phyloP scores from a whole-genome alignment of 1,284 basidiomycete genomes.

The Sanghuangporus weigelae region DNA sequence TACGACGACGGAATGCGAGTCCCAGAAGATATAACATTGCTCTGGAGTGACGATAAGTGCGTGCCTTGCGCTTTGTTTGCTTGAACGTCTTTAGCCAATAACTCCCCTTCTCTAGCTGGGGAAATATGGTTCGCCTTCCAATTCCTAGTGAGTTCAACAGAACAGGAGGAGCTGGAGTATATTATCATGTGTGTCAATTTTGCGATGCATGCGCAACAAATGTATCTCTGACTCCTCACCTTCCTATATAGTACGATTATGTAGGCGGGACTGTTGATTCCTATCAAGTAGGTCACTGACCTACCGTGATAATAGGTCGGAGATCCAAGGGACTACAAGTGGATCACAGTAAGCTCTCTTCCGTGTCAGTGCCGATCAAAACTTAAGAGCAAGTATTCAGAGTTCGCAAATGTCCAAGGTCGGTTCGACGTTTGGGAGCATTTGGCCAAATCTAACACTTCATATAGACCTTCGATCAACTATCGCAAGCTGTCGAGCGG shows the following conservation, averaged over 20 bases:
- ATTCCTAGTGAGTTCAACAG: constrained; percentile 45
- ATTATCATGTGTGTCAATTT: constrained; percentile 50
- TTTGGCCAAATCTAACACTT: not conserved
- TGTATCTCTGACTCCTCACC: not conserved
- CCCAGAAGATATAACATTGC: constrained; percentile 49
- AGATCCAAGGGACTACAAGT: constrained; percentile 53
- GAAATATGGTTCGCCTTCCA: constrained; percentile 56
- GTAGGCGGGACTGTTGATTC: constrained; percentile 24
- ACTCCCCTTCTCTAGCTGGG: constrained; percentile 36
- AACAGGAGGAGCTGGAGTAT: constrained; percentile 61
- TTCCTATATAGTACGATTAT: constrained; percentile 37
- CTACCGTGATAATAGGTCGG: constrained; percentile 36
- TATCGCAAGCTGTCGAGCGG: constrained; percentile 53
- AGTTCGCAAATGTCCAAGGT: constrained; percentile 44
- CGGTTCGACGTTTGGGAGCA: not conserved
- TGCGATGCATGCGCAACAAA: too few relatives aligned
- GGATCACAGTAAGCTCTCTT: constrained; percentile 45
- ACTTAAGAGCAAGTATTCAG: constrained; percentile 22
- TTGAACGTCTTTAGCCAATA: not conserved
- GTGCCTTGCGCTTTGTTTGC: constrained; percentile 15
- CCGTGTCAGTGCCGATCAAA: not conserved
- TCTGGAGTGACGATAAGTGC: constrained; percentile 62
- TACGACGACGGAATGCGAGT: constrained; percentile 56
- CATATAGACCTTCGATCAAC: constrained; percentile 51
- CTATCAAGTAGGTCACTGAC: not conserved